Percentiles rank a stretch among this genome's conserved stretches.
These are phyloP conservation scores for Lophiotrema nucula DNA, from an alignment of 495 filamentous ascomycete genomes.

Conservation along the genomic window DNA sequence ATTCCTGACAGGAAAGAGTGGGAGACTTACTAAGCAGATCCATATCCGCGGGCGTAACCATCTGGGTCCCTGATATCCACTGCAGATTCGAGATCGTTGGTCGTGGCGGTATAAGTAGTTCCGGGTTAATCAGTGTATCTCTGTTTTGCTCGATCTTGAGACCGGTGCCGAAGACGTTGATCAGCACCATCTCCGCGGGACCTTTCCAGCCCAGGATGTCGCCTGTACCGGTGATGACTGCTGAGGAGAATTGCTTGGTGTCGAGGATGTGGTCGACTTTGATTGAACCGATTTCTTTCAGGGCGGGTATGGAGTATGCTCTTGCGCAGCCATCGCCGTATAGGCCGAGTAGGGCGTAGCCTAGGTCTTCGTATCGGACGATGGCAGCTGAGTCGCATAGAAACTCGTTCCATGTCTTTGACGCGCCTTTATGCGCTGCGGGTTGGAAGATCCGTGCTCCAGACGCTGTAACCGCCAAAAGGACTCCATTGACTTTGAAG, in stretches of 20 bases:
- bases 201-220: constrained; percentile 87
- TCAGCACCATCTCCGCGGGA: constrained; percentile 75
- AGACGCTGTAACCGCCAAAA: constrained; percentile 66
- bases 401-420: constrained; percentile 80
- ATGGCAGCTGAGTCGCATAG: constrained; percentile 76
- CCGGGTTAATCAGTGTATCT: constrained; percentile 76
- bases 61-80: constrained; percentile 95
- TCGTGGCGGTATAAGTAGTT: constrained; percentile 67
- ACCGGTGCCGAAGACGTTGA: constrained; percentile 79
- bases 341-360: constrained; percentile 75
- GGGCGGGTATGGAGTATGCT: constrained; percentile 77
- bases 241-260: constrained; percentile 62
- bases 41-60: constrained; percentile 84
- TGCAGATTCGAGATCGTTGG: constrained; percentile 96
- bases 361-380: constrained; percentile 66
- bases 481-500: constrained; percentile 64
- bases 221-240: constrained; percentile 70
- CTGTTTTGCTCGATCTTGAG: constrained; percentile 52
- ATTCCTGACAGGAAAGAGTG: no score
- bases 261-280: constrained; percentile 66
- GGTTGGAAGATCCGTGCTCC: constrained; percentile 85
- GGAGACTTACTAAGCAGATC: constrained; percentile 85
- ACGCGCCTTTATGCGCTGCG: constrained; percentile 76
- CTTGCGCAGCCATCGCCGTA: constrained; percentile 77
- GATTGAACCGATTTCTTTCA: constrained; percentile 78